Evolutionary conservation across 805 yeast genomes (phyloP).

Genomic region (Myxozyma melibiosi): DNA sequence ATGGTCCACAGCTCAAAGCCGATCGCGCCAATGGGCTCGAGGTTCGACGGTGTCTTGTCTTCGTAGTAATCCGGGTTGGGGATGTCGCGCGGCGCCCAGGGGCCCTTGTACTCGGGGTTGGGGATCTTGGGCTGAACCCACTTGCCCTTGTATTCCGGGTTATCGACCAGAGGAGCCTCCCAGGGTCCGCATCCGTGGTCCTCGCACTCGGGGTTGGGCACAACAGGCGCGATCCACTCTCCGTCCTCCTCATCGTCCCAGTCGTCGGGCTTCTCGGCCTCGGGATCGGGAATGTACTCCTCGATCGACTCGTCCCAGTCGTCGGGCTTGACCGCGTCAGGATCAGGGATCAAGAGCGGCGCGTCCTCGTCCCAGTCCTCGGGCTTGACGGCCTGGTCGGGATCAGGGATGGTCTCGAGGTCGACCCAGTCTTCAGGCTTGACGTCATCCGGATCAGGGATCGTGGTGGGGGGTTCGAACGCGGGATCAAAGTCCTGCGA

Average conservation of each 20-base stretch:
- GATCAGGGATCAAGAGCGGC: slow-evolving; percentile 67
- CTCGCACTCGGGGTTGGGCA: slow-evolving; percentile 74
- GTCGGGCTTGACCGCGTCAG: slow-evolving; percentile 66
- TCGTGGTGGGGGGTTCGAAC: slow-evolving; percentile 64
- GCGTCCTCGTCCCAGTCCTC: slow-evolving; percentile 81
- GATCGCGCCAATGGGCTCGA: slow-evolving; percentile 72
- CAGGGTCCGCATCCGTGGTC: slow-evolving; percentile 77
- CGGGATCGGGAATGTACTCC: slow-evolving; percentile 66
- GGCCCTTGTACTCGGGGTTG: slow-evolving; percentile 80
- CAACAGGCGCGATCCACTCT: slow-evolving; percentile 71
- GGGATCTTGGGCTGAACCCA: slow-evolving; percentile 70
- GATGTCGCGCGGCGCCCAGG: slow-evolving; percentile 68
- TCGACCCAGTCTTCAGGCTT: slow-evolving; percentile 89
- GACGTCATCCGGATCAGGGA: slow-evolving; percentile 57
- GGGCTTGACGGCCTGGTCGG: slow-evolving; percentile 64
- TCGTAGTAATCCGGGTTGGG: slow-evolving; percentile 71
- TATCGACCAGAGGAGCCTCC: slow-evolving; percentile 66
- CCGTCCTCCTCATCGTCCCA: slow-evolving; percentile 95
- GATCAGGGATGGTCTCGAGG: slow-evolving; percentile 65
- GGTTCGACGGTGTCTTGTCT: slow-evolving; percentile 58
- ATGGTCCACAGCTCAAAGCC: slow-evolving; percentile 92
- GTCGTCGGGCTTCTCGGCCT: slow-evolving; percentile 64
- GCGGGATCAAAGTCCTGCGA: slow-evolving; percentile 62
- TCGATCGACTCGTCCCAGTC: slow-evolving; percentile 75
- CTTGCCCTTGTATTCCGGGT: slow-evolving; percentile 73